Evolutionary conservation across 2,329 filamentous ascomycete genomes (phyloP), one percentile per base, ranked within the genome.

Genomic region (Hortaea sp.): DNA sequence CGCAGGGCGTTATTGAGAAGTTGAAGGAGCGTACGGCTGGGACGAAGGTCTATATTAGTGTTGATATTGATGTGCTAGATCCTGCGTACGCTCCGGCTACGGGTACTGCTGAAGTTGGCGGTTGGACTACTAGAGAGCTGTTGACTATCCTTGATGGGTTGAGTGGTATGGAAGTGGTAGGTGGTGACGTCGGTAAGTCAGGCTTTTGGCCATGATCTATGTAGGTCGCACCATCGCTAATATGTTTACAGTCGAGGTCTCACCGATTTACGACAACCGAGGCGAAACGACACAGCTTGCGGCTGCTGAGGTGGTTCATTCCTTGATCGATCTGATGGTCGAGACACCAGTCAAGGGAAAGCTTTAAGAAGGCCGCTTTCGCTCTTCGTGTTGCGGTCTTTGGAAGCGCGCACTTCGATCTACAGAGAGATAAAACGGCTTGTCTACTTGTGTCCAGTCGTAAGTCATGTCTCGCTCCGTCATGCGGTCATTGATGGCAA

Each of bases 21-120:
- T 55, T 78, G 39, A 76, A 71, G 53, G 60, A 71, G 2, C 68
- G 77, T 6, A 74, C 79, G 0, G 65, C 66, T 1, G 68, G 69
- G 10, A 70, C 71, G 1, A 74, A 69, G 39, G 77, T 81, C 9
- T 78, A 78, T 52, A 74, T 78, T 41, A 71, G 66, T 11, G 73
- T 78, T 3, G 75, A 78, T 52, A 78, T 78, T 46, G 75, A 78
- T 56, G 74, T 77, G 1, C 58, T 78, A 11, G 75, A 77, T 57
- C 74, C 75, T 4, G 73, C 74, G 1, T 77, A 68, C 61, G 74
- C 73, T 66, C 58, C 54, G 64, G 75, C 69, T 6, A 81, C 78
- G 0, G 78, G 78, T 2, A 81, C 78, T 1, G 71, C 77, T 7
- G 78, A 81, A 57, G 75, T 76, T 1, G 78, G 78, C 40, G 78